Percentiles rank a stretch among this genome's conserved stretches.
Conservation (phyloP, 306 rosid species). For the Quercus robur region DNA sequence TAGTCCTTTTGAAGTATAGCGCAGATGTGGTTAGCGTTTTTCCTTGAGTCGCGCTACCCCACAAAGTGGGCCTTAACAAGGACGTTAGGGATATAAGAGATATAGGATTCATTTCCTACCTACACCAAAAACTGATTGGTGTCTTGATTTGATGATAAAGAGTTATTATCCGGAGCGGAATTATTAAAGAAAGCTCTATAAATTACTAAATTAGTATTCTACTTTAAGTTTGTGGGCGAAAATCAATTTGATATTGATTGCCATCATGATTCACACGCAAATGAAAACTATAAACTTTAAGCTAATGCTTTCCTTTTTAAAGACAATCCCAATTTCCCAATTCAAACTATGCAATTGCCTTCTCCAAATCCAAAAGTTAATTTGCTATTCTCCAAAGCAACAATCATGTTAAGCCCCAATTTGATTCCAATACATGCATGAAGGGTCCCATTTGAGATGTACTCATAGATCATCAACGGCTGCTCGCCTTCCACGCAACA, state of each 20-base stretch:
- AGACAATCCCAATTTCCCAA: neutral
- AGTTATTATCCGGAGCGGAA: no score
- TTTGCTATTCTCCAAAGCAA: slow-evolving; percentile 13
- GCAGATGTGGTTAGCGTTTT: no score
- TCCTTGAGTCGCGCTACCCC: no score
- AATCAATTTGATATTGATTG: neutral
- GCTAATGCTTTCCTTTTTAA: neutral
- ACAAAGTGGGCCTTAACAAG: no score
- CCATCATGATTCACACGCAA: neutral
- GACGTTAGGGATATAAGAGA: no score
- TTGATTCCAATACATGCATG: slow-evolving; percentile 58
- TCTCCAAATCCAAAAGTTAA: slow-evolving; percentile 27
- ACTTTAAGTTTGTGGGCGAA: neutral
- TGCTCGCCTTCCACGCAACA: slow-evolving; percentile 83
- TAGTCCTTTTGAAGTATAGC: no score
- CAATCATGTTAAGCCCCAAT: slow-evolving; percentile 16
- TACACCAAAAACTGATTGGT: no score
- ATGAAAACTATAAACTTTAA: neutral
- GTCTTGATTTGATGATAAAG: no score
- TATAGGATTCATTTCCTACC: fast-evolving
- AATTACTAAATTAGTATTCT: neutral
- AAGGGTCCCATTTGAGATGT: slow-evolving; percentile 86
- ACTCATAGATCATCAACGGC: slow-evolving; percentile 92
- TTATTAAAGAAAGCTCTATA: neutral
- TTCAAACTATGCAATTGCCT: slow-evolving; percentile 10